Evolutionary conservation across 768 basidiomycete species (phyloP).

Genomic region (Suillus sp.): DNA sequence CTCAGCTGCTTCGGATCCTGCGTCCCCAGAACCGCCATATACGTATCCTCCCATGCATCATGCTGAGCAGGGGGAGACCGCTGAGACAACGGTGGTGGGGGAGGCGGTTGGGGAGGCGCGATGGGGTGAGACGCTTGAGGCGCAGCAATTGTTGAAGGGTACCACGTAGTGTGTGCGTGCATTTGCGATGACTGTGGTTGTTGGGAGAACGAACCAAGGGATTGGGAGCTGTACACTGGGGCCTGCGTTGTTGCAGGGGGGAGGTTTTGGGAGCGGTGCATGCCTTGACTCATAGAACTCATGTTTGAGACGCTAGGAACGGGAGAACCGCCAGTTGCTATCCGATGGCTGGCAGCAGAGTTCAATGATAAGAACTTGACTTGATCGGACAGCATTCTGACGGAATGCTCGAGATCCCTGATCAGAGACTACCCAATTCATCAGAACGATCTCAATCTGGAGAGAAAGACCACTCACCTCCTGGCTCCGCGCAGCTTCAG

Average conservation of each 20-base stretch:
- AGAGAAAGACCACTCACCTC: slow-evolving; percentile 53
- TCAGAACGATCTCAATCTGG: slow-evolving; percentile 13
- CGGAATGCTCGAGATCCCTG: slow-evolving; percentile 78
- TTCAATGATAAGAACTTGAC: slow-evolving; percentile 78
- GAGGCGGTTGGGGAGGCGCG: slow-evolving; percentile 58
- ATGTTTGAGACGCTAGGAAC: slow-evolving; percentile 26
- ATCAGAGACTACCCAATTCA: slow-evolving; percentile 56
- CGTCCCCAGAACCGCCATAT: slow-evolving; percentile 72
- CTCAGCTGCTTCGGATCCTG: slow-evolving; percentile 77
- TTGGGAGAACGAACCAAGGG: slow-evolving; percentile 31
- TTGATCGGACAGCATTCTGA: slow-evolving; percentile 76
- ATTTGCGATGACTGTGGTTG: slow-evolving; percentile 34
- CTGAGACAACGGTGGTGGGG: slow-evolving; percentile 42
- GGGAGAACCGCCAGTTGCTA: slow-evolving; percentile 36
- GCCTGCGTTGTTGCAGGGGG: slow-evolving; percentile 42
- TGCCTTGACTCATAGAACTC: slow-evolving; percentile 41
- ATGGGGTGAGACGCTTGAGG: slow-evolving; percentile 83
- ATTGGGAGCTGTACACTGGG: slow-evolving; percentile 31
- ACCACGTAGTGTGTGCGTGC: slow-evolving; percentile 50
- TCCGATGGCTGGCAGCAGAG: slow-evolving; percentile 38
- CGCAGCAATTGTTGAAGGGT: slow-evolving; percentile 62
- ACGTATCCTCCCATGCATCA: slow-evolving; percentile 86
- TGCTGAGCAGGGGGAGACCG: slow-evolving; percentile 56
- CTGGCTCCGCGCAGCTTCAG: slow-evolving; percentile 72
- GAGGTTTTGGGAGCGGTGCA: slow-evolving; percentile 37